Evolutionary conservation across 306 rosid genomes (phyloP).

Genomic region (Cicer chorassanicum): DNA sequence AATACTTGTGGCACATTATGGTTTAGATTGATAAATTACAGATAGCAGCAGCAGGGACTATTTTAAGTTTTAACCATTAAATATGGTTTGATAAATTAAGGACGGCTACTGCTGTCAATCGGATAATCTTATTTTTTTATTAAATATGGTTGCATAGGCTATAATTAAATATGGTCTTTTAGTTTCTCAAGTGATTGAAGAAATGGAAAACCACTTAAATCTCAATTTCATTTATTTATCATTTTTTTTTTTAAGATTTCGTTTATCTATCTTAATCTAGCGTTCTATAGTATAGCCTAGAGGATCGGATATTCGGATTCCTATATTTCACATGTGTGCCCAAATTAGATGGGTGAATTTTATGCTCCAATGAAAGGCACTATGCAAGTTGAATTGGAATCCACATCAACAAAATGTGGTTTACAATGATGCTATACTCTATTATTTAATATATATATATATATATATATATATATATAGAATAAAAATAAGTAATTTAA

Average conservation of each 20-base stretch:
- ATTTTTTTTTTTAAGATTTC: too few species aligned
- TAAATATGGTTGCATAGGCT: constrained; percentile 2
- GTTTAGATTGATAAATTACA: constrained; percentile 28
- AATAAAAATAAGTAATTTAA: neutral
- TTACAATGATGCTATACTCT: neutral
- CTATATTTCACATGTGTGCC: too few species aligned
- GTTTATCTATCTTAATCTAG: too few species aligned
- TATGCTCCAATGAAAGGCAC: too few species aligned
- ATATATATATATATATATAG: too few species aligned
- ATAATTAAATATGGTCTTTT: neutral
- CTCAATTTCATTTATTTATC: neutral
- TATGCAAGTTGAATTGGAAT: constrained; percentile 17
- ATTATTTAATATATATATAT: neutral
- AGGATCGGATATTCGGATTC: too few species aligned
- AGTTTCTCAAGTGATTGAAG: neutral
- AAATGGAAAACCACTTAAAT: neutral
- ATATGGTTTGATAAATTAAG: neutral
- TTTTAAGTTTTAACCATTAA: constrained; percentile 20
- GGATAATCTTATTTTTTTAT: constrained; percentile 8
- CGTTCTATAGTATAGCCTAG: too few species aligned
- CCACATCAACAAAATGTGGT: neutral
- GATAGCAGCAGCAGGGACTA: neutral
- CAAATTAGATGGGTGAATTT: neutral
- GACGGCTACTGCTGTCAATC: constrained; percentile 19
- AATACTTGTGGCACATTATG: neutral